Conservation (phyloP, 2,329 filamentous ascomycete species). For the Microsporum audouinii region DNA sequence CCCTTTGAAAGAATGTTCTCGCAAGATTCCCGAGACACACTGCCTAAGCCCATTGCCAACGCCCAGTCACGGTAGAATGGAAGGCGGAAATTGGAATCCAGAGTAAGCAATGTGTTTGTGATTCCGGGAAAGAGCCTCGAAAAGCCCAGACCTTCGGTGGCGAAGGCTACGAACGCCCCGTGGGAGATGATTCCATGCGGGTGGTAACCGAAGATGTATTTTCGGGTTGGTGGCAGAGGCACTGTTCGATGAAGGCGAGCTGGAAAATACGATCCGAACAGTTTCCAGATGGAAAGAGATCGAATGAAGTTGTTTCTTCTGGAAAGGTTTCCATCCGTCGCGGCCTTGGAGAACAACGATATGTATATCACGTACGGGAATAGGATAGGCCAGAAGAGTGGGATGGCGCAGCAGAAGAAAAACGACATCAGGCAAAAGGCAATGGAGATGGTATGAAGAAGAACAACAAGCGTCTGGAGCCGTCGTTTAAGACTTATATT, state of each 20-base stretch:
- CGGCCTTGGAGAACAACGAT: constrained; percentile 60
- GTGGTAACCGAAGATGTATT: constrained; percentile 96
- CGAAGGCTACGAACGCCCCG: constrained; percentile 87
- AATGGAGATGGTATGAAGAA: constrained; percentile 62
- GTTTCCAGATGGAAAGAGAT: constrained; percentile 64
- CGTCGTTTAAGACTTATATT: constrained; percentile 60
- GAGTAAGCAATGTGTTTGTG: constrained; percentile 80
- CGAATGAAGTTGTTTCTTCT: constrained; percentile 67
- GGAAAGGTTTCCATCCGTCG: constrained; percentile 61
- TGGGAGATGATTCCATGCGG: constrained; percentile 96
- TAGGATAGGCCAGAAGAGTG: constrained; percentile 74
- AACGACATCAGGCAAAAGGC: constrained; percentile 64
- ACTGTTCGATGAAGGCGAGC: constrained; percentile 76
- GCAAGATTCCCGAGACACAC: constrained; percentile 84
- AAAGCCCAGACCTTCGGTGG: constrained; percentile 81
- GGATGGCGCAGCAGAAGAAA: constrained; percentile 83
- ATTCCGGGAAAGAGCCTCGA: constrained; percentile 82
- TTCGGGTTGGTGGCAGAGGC: constrained; percentile 64
- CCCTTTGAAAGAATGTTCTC: constrained; percentile 76
- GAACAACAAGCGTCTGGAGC: constrained; percentile 65
- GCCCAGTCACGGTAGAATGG: constrained; percentile 91
- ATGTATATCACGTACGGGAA: constrained; percentile 73
- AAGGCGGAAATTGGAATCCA: constrained; percentile 92
- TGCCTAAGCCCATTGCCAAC: constrained; percentile 74
- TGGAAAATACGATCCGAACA: constrained; percentile 89